Evolutionary conservation across 257 asterid species (phyloP), one percentile per base, ranked within the genome.

Genomic region (Primulina tabacum): DNA sequence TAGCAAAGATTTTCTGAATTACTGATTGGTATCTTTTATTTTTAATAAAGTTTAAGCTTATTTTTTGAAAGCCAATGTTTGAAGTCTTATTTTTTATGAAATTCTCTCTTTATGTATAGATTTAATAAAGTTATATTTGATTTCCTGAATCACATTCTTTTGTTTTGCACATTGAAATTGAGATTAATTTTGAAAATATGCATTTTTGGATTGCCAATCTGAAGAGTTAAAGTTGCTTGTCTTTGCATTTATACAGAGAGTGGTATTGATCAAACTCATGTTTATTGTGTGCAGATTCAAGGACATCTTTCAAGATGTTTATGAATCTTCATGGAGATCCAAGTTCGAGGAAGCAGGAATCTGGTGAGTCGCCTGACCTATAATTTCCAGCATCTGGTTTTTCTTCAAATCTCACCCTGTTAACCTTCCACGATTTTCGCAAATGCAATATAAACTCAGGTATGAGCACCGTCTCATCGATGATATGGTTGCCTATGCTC

Each of bases 401-500:
- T 32, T 56, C 30, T 63, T 29, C 9, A 38, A 53, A 60, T 24
- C 18, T 50, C 57, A 50, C 21, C 6, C 40, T 40, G 37, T 32
- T 65, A 62, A 43, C 17, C 72, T 60, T 29, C 24, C 24, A 52
- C 29, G 43, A 61, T 26, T 24, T 34, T 4, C 12, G 26, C 50
- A 66, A 50, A 62, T 68, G 64, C 34, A 30, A 43, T 26, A 67
- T 75, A 5, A 7, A 30, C 32, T 17, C 73, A 94, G 99, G 99
- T 94, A 94, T 20, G 98, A 94, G 81, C 99, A 94, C 81, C 98
- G 97, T 70, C 98, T 94, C 61, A 94, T 94, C 56, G 99, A 94
- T 78, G 99, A 94, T 79, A 94, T 94, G 98, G 99, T 94, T 85
- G 99, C 98, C 28, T 91, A 91, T 77, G 98, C 99, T 75, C 83